These are phyloP conservation scores for Ophiostoma quercus DNA, from an alignment of 2,329 filamentous ascomycete genomes.

Conservation along the genomic window DNA sequence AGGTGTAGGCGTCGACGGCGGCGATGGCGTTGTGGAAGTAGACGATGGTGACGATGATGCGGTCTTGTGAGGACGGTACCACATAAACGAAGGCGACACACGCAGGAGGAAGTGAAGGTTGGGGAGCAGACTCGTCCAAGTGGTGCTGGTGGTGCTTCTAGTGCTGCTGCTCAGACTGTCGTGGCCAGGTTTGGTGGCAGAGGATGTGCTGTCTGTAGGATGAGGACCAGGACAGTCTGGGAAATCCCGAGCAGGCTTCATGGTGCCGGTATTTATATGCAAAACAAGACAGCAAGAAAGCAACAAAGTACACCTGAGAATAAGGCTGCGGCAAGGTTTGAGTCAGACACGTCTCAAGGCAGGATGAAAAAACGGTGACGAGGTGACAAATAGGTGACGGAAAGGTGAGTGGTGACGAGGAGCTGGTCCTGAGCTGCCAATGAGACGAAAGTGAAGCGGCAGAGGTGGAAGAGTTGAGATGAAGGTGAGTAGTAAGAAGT, in stretches of 20 bases:
- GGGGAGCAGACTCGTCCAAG: not conserved
- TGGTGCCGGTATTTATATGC: not conserved
- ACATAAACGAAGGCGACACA: not conserved
- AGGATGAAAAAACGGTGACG: not conserved
- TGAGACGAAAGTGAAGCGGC: not conserved
- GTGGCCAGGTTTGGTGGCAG: not conserved
- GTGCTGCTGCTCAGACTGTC: not conserved
- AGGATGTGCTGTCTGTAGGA: not conserved
- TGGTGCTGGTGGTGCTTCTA: not conserved
- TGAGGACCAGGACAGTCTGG: not conserved
- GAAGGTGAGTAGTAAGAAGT: not conserved
- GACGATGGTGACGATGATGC: not conserved
- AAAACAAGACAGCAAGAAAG: not conserved
- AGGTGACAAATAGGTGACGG: not conserved
- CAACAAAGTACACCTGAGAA: not conserved
- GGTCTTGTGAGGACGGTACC: not conserved
- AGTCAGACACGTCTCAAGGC: conserved; percentile 1
- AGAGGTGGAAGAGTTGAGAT: not conserved
- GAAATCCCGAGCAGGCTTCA: not conserved
- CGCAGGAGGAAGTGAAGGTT: not conserved
- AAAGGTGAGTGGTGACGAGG: not conserved
- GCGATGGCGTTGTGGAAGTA: not conserved
- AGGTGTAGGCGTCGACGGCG: not conserved
- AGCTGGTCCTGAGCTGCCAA: not conserved
- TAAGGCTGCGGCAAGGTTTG: not conserved